Percentiles rank a stretch among this genome's conserved stretches.
phyloP scores from a whole-genome alignment of 1,139 yeast genomes.

The Yamadazyma diddensiae region DNA sequence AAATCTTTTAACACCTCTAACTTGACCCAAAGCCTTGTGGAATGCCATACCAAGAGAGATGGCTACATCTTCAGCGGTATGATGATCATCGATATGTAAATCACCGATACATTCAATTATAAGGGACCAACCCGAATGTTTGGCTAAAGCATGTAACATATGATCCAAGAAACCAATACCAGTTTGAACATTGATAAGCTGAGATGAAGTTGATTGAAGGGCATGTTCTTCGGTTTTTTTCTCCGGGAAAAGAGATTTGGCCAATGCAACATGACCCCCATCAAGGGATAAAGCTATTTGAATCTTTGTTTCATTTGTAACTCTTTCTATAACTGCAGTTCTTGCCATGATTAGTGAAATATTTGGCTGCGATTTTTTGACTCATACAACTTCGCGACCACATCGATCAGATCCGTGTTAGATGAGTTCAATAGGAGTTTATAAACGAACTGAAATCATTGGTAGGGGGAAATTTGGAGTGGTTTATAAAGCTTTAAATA shows the following conservation, averaged over 20 bases:
- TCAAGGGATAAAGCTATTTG: constrained; percentile 81
- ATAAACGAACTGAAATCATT: constrained; percentile 70
- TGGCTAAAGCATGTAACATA: constrained; percentile 95
- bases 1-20: constrained; percentile 87
- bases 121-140: constrained; percentile 95
- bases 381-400: constrained; percentile 1
- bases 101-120: constrained; percentile 90
- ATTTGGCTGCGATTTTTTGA: not conserved
- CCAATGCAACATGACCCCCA: constrained; percentile 72
- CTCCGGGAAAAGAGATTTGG: constrained; percentile 48
- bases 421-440: constrained; percentile 11
- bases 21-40: constrained; percentile 84
- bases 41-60: constrained; percentile 89
- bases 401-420: not conserved
- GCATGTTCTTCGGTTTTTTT: constrained; percentile 47
- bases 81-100: constrained; percentile 94
- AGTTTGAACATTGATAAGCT: constrained; percentile 75
- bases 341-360: constrained; percentile 5
- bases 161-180: constrained; percentile 96
- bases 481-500: constrained; percentile 80
- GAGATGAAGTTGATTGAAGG: constrained; percentile 58
- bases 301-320: constrained; percentile 91
- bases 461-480: constrained; percentile 98
- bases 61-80: constrained; percentile 93
- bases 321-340: constrained; percentile 58